phyloP scores from a whole-genome alignment of 257 asterid genomes.

The Primulina huaijiensis region DNA sequence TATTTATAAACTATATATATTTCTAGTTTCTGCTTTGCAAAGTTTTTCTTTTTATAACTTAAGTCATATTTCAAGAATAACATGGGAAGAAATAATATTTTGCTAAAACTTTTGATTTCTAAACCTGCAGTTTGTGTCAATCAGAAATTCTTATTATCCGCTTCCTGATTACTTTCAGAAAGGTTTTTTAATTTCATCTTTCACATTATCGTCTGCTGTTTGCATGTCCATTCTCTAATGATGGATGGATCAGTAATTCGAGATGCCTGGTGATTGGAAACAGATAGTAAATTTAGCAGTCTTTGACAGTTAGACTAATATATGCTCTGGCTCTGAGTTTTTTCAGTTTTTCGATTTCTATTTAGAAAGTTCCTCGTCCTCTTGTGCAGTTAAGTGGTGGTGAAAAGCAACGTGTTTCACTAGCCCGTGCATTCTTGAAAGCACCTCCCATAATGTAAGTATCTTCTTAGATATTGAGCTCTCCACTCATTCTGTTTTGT shows the following conservation, averaged over 20 bases:
- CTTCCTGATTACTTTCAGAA: constrained; percentile 13
- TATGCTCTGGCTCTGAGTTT: constrained; percentile 1
- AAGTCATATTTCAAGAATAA: constrained; percentile 2
- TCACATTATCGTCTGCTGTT: not conserved
- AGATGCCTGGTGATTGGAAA: constrained; percentile 3
- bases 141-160: not conserved
- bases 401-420: constrained; percentile 97
- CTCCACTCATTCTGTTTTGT: constrained; percentile 10
- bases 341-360: constrained; percentile 6
- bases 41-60: constrained; percentile 10
- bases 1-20: constrained; percentile 11
- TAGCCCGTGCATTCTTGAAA: constrained; percentile 96
- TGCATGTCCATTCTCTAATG: constrained; percentile 13
- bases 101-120: not conserved
- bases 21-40: constrained; percentile 9
- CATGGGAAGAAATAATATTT: constrained; percentile 12
- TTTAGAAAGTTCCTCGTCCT: constrained; percentile 17
- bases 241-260: not conserved
- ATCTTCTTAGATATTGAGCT: not conserved
- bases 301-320: constrained; percentile 14
- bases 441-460: constrained; percentile 88
- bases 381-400: constrained; percentile 94
- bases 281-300: constrained; percentile 5
- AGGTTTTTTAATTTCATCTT: not conserved
- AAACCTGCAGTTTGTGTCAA: not conserved